Evolutionary conservation across 2,329 filamentous ascomycete species (phyloP), one percentile per base, ranked within the genome.

Genomic region (Nigrospora osmanthi): DNA sequence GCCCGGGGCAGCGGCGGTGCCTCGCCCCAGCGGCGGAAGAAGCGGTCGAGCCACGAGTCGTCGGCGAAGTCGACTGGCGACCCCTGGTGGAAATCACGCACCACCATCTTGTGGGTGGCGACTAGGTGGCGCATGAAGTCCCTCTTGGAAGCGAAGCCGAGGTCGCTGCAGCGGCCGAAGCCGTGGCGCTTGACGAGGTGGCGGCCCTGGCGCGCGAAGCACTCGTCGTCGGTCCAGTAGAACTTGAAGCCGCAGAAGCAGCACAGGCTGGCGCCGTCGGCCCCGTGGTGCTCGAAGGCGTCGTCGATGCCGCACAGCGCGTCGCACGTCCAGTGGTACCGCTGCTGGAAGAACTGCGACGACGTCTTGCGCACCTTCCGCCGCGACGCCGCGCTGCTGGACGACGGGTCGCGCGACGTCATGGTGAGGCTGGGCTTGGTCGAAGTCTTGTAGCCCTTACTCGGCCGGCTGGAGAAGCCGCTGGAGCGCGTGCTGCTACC

Each of bases 201-300:
- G 35, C 35, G 32, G 40, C 40, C 40, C 28, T 42, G 40, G 19
- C 40, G 40, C 13, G 28, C 16, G 7, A 42, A 42, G 33, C 40
- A 42, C n/a, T 42, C 40, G 40, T 42, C 40, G 15, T 42, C 40
- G 4, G 40, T 42, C 40, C 40, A 42, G 40, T 42, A 36, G 40
- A 36, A 42, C 14, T 36, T 42, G 40, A 42, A 42, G 33, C 40
- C 35, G 19, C 40, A 42, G n/a, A 42, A 35, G 13, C 28, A 30
- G 33, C 40, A 42, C 17, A 42, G n/a, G 2, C 32, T 35, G 19
- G 35, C 19, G 6, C 40, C 40, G 19, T 31, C 33, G 12, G 6
- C 13, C 3, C 19, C 40, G 14, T 36, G 33, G 33, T 36, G 28
- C 15, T 42, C 40, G 11, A 42, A 42, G 9, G 33, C 40, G 15